Base-by-base conservation (phyloP, 2,329 filamentous ascomycete species). In the Seiridium cupressi region DNA sequence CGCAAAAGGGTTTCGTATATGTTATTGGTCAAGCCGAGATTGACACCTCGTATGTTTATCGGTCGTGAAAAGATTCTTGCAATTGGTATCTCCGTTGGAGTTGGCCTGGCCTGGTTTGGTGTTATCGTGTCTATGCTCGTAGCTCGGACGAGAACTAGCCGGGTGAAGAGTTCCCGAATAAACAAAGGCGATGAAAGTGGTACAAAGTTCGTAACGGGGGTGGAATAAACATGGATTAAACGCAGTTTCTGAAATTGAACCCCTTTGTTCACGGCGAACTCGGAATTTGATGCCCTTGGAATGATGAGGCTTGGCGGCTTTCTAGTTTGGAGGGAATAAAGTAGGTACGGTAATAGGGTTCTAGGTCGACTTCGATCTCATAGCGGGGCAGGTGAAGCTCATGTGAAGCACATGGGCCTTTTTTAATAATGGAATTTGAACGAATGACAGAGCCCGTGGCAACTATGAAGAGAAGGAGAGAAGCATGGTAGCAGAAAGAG, bases 1-100 rank as follows among this genome's bases (percentile, higher is more conserved):
- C 42, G 65, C 64, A 63, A 68, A 65, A 63, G 64, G 42, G 56
- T 57, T 44, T 40, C 44, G 51, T 60, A 46, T 38, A 44, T 44
- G 38, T 58, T 46, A 51, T 44, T 32, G 58, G 48, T 40, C 49
- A 34, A 8, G 7, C 13, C 38, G 13, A 26, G 18, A 42, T 53
- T 53, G 49, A 53, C 49, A 53, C 32, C 11, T 42, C 38, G 38
- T 26, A 26, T 26, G 18, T 26, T 26, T 26, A 2, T 26, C 18
- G 18, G 18, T 26, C 18, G 18, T 26, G 18, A 26, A 26, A 26
- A 26, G 18, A 26, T 26, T 26, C 18, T 26, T 26, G 18, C 18
- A 26, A 26, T 26, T 26, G 2, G 18, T 26, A 26, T 26, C 18
- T 26, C 18, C 18, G 18, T 26, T 26, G 18, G 18, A 26, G 18